A percentile compares a stretch with the other conserved stretches of the same genome.
These are phyloP conservation scores for Exophiala alcalophila DNA, from an alignment of 2,329 filamentous ascomycete species.

Conservation along the genomic window DNA sequence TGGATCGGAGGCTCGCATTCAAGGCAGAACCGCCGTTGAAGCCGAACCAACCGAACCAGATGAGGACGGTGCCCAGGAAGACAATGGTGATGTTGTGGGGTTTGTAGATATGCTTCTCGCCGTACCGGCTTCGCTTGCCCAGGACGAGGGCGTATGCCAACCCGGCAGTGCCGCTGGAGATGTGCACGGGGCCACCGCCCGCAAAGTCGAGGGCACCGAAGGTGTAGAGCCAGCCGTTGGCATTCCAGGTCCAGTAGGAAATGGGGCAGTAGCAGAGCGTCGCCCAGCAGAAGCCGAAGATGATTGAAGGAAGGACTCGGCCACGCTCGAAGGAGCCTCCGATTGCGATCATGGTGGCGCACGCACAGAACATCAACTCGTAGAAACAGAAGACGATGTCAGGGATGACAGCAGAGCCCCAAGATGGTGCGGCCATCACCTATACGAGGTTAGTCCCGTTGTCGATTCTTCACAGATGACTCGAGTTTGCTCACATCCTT, in stretches of 20 bases:
- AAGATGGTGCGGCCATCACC: slow-evolving; percentile 53
- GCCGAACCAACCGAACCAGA: slow-evolving; percentile 69
- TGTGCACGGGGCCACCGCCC: slow-evolving; percentile 72
- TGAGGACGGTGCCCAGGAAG: slow-evolving; percentile 61
- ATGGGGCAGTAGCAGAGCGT: slow-evolving; percentile 68
- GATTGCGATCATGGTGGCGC: slow-evolving; percentile 59
- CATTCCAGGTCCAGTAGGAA: slow-evolving; percentile 76
- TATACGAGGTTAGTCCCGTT: slow-evolving; percentile 5
- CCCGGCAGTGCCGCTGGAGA: slow-evolving; percentile 67
- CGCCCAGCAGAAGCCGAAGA: slow-evolving; percentile 70
- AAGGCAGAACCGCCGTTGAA: slow-evolving; percentile 91
- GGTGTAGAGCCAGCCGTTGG: slow-evolving; percentile 66
- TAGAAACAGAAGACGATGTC: slow-evolving; percentile 67
- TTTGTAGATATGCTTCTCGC: slow-evolving; percentile 49
- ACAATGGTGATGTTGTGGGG: slow-evolving; percentile 74
- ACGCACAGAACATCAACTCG: slow-evolving; percentile 60
- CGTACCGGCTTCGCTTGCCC: slow-evolving; percentile 62
- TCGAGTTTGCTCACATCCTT: slow-evolving; percentile 67
- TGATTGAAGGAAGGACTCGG: slow-evolving; percentile 61
- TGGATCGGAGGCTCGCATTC: slow-evolving; percentile 74
- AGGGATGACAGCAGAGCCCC: slow-evolving; percentile 56
- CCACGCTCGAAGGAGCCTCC: slow-evolving; percentile 63
- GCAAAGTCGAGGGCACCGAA: slow-evolving; percentile 72
- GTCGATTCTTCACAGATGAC: slow-evolving; percentile 53
- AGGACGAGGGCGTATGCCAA: slow-evolving; percentile 72